Evolutionary conservation across 2,329 filamentous ascomycete species (phyloP), one percentile per base, ranked within the genome.

Genomic region (Fusarium humuli): DNA sequence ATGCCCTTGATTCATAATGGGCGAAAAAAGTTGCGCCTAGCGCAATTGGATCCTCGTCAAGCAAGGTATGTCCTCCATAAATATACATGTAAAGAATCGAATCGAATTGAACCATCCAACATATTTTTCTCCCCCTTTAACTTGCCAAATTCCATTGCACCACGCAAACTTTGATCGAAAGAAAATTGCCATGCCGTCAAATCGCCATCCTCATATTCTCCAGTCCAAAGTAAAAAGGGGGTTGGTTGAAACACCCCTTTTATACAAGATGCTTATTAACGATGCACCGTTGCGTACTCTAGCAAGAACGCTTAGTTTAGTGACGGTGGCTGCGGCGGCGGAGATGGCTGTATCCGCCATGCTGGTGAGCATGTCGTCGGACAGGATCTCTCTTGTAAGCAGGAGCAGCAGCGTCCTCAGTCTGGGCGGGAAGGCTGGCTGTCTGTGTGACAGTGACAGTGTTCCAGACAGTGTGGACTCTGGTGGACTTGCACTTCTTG

Each of bases 361-460:
- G 82, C 61, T 80, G 76, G 66, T 80, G 81, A 20, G 74, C 65
- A 69, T 82, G 80, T 60, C 81, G 79, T 60, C 80, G 79, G 11
- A 57, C 46, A 9, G 61, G 61, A 37, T 75, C 67, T 61, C 70
- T 69, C 69, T 78, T 78, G 67, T 70, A 71, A 23, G 40, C 49
- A 41, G 55, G 40, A 32, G 71, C 56, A 5, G 55, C 52, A 40
- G 32, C 49, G n/a, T 55, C 47, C 37, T 71, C 49, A 45, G 60
- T 69, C 49, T 72, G 40, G 23, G 55, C 61, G 53, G 72, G 61
- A 32, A 55, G 77, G 29, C 65, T 71, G 40, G 56, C 77, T 27
- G 65, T 61, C 46, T 74, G 64, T 13, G 80, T 86, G 29, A 85
- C 80, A 12, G 84, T 84, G 14, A 84, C 79, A 4, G 84, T 84